Conservation (phyloP, 1,139 yeast genomes). For the Debaryomyces sp. region DNA sequence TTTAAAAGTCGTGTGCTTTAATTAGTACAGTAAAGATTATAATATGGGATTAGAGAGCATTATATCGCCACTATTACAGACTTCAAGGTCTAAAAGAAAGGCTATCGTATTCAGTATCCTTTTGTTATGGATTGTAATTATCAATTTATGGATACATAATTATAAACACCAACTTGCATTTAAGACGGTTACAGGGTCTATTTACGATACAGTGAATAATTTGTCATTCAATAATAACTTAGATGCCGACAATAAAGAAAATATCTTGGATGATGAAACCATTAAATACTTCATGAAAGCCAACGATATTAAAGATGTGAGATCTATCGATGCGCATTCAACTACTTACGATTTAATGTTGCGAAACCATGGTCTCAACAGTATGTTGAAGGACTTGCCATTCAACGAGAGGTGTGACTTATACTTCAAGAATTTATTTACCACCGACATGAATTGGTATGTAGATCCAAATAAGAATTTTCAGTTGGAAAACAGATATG, state of each 20-base stretch:
- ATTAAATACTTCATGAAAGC: slow-evolving; percentile 4
- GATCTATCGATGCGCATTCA: slow-evolving; percentile 9
- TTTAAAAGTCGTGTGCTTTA: background rate
- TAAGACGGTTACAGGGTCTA: slow-evolving; percentile 7
- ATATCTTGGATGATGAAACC: background rate
- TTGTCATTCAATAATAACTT: background rate
- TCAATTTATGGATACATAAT: slow-evolving; percentile 9
- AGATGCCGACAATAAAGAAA: background rate
- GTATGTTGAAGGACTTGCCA: slow-evolving; percentile 21
- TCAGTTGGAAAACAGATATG: slow-evolving; percentile 19
- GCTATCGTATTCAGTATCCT: background rate
- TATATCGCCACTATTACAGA: background rate
- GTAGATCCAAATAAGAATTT: slow-evolving; percentile 27
- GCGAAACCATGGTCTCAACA: slow-evolving; percentile 23
- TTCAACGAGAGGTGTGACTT: slow-evolving; percentile 30
- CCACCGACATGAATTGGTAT: slow-evolving; percentile 27
- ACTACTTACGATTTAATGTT: slow-evolving; percentile 14
- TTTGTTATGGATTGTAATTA: slow-evolving; percentile 7
- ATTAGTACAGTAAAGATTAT: background rate
- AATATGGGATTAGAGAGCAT: background rate
- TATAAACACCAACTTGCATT: slow-evolving; percentile 2
- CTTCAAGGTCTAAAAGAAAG: slow-evolving; percentile 6
- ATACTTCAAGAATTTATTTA: slow-evolving; percentile 29
- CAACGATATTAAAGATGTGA: slow-evolving; percentile 7
- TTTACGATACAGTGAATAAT: slow-evolving; percentile 3